phyloP scores from a whole-genome alignment of 768 basidiomycete species.

The Royoungia palumana region DNA sequence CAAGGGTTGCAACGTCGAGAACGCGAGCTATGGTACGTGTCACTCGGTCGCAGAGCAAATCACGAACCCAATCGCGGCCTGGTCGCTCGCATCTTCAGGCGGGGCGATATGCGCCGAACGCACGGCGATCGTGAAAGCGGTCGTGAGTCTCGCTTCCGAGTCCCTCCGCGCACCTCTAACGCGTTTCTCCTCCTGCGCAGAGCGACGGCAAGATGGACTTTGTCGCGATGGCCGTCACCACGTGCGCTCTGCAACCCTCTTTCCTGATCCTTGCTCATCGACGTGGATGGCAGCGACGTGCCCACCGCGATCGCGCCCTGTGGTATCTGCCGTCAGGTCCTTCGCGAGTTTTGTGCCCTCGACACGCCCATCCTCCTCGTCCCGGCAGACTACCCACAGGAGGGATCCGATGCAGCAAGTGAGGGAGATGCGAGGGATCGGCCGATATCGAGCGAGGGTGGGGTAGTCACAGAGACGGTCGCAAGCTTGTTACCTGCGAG shows the following conservation, averaged over 20 bases:
- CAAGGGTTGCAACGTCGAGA: constrained; percentile 90
- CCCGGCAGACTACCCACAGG: constrained; percentile 56
- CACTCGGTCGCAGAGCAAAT: not conserved
- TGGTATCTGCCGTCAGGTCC: constrained; percentile 89
- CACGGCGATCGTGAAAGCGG: constrained; percentile 92
- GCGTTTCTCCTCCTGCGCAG: constrained; percentile 35
- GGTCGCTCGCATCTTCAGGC: constrained; percentile 35
- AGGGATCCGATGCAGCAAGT: constrained; percentile 8
- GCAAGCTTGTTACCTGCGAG: constrained; percentile 77
- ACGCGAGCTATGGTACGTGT: constrained; percentile 81
- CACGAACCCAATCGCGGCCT: not conserved
- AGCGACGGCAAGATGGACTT: constrained; percentile 76
- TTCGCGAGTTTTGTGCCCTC: constrained; percentile 79
- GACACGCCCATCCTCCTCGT: constrained; percentile 72
- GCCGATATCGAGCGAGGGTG: constrained; percentile 26
- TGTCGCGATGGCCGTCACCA: constrained; percentile 73
- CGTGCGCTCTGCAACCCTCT: constrained; percentile 41
- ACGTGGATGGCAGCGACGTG: constrained; percentile 57
- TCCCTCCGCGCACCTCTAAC: not conserved
- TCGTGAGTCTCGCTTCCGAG: constrained; percentile 46
- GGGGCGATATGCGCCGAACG: constrained; percentile 92
- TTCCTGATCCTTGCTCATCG: not conserved
- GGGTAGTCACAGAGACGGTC: constrained; percentile 61
- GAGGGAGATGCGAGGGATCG: constrained; percentile 16
- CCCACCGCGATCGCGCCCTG: constrained; percentile 72